A percentile compares a stretch with the other conserved stretches of the same genome.
Conservation (phyloP, 176 grass and related monocot species). For the Oryza coarctata region DNA sequence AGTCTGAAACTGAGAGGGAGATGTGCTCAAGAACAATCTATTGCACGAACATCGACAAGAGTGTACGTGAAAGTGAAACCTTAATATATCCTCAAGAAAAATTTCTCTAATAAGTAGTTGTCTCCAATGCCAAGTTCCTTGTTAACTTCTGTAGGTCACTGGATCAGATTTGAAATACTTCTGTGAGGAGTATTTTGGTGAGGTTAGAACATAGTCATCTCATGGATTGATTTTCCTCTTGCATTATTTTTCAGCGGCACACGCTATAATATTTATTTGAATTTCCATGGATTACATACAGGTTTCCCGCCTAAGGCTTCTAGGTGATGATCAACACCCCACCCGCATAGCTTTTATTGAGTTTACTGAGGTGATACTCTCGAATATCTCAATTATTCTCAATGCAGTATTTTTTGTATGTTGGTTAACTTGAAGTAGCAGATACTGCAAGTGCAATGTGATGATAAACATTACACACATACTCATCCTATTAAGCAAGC, state of each 20-base stretch:
- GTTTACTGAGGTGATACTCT: slow-evolving; percentile 31
- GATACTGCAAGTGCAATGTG: too few species aligned
- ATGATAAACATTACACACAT: neutral
- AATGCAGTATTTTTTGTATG: neutral
- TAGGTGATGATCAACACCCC: slow-evolving; percentile 25
- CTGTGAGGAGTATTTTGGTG: slow-evolving; percentile 38
- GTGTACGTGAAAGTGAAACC: slow-evolving; percentile 5
- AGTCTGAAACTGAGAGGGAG: slow-evolving; percentile 56
- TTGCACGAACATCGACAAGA: slow-evolving; percentile 50
- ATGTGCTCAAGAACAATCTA: slow-evolving; percentile 51
- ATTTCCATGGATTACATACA: neutral
- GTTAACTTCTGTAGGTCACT: slow-evolving; percentile 27
- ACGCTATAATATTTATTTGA: neutral
- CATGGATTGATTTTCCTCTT: neutral
- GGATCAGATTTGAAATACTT: slow-evolving; percentile 27
- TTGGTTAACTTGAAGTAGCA: neutral
- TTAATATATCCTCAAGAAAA: neutral
- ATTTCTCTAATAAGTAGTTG: neutral
- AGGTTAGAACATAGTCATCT: slow-evolving; percentile 31
- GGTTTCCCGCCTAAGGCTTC: slow-evolving; percentile 40
- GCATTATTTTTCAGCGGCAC: neutral
- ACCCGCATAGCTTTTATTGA: slow-evolving; percentile 55
- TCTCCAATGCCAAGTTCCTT: slow-evolving; percentile 2
- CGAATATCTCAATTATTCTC: neutral
- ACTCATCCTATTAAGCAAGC: neutral